These are phyloP conservation scores for Fomitopsis pinicola DNA, from an alignment of 1,284 basidiomycete species.

Conservation along the genomic window DNA sequence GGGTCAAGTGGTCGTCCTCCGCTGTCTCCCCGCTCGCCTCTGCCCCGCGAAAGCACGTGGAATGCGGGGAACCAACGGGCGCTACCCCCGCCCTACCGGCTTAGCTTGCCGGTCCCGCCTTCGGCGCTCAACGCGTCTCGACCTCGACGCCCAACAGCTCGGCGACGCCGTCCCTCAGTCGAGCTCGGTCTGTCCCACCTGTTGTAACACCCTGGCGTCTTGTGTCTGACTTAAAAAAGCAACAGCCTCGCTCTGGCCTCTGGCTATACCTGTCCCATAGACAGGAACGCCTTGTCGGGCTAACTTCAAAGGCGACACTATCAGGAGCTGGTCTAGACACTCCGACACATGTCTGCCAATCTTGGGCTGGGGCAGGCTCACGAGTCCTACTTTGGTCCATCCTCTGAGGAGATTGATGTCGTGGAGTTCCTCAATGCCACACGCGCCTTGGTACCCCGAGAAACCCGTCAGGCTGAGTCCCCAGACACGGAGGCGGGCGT, in stretches of 20 bases:
- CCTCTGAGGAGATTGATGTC: slow-evolving; percentile 26
- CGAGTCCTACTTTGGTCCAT: slow-evolving; percentile 30
- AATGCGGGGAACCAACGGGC: not conserved
- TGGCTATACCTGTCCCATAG: not conserved
- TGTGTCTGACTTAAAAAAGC: too few relatives aligned
- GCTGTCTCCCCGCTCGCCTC: not conserved
- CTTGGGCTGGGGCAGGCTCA: slow-evolving; percentile 24
- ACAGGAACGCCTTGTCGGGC: not conserved
- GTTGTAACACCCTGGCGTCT: too few relatives aligned
- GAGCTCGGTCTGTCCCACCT: not conserved
- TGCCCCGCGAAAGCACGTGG: not conserved
- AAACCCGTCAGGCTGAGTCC: not conserved
- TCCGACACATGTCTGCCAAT: slow-evolving; percentile 10
- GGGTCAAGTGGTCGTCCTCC: not conserved
- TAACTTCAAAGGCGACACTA: not conserved
- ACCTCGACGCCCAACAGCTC: not conserved
- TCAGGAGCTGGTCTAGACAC: not conserved
- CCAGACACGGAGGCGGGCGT: not conserved
- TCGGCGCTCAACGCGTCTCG: not conserved
- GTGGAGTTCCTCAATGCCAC: slow-evolving; percentile 22
- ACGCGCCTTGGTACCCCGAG: slow-evolving; percentile 12
- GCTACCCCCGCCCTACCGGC: not conserved
- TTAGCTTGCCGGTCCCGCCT: not conserved
- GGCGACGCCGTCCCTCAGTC: not conserved
- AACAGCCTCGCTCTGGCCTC: too few relatives aligned